Evolutionary conservation across 495 filamentous ascomycete species (phyloP).

Genomic region (Rusavskia elegans): DNA sequence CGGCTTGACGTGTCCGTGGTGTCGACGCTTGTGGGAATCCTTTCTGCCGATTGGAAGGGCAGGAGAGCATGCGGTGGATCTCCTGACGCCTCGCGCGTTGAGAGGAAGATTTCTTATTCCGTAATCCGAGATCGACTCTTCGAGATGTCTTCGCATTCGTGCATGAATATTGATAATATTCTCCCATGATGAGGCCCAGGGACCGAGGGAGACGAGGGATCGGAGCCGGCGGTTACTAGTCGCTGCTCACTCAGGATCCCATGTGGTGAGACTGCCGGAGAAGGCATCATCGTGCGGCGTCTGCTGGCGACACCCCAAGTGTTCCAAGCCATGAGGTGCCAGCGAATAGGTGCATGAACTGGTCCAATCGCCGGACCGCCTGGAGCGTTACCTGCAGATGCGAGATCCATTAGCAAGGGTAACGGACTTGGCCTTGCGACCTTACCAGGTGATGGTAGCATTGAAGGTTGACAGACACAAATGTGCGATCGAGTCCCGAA

Average conservation of each 20-base stretch:
- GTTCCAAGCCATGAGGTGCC: background rate
- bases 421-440: background rate
- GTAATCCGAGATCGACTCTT: background rate
- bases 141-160: background rate
- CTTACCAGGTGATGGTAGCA: background rate
- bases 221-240: too few species aligned
- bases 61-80: background rate
- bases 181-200: too few species aligned
- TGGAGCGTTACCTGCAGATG: background rate
- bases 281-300: too few species aligned
- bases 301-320: too few species aligned
- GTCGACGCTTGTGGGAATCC: background rate
- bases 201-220: too few species aligned
- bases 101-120: background rate
- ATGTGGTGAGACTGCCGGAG: background rate
- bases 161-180: background rate
- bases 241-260: background rate
- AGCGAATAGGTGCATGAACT: background rate
- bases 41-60: slow-evolving; percentile 1
- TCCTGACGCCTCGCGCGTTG: background rate
- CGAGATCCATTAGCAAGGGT: background rate
- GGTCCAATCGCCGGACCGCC: background rate
- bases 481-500: too few species aligned
- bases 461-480: background rate
- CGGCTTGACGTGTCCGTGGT: slow-evolving; percentile 15